A percentile compares a stretch with the other conserved stretches of the same genome.
Evolutionary conservation across 768 basidiomycete species (phyloP).

Genomic region (Lentinula guzmanii): DNA sequence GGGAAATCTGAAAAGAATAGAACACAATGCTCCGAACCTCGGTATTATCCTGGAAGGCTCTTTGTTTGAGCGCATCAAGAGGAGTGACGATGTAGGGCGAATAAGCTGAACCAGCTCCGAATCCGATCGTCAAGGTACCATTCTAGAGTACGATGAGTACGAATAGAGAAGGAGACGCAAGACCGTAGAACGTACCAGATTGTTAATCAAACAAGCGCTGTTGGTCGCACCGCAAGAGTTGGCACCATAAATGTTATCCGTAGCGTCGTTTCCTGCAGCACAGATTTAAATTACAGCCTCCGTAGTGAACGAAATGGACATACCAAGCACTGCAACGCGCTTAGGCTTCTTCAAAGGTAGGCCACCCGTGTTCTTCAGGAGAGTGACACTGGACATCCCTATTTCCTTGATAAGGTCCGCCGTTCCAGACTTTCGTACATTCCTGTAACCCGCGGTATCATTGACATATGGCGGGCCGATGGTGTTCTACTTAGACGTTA

Average conservation of each 20-base stretch:
- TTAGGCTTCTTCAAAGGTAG: conserved; percentile 1
- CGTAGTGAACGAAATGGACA: neutral
- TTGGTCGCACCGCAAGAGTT: conserved; percentile 25
- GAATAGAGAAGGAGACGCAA: neutral
- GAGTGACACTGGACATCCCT: conserved; percentile 35
- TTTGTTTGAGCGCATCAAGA: neutral
- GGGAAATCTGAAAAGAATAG: neutral
- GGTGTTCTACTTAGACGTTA: neutral
- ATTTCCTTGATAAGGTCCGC: conserved; percentile 32
- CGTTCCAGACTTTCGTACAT: neutral
- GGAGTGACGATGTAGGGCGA: conserved; percentile 3
- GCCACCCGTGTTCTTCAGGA: conserved; percentile 34
- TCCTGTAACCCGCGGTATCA: neutral
- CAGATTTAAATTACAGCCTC: neutral
- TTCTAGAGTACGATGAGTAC: conserved; percentile 11
- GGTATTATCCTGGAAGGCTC: neutral
- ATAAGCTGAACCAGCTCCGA: neutral
- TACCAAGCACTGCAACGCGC: conserved; percentile 1
- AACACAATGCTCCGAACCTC: neutral
- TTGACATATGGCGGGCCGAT: neutral
- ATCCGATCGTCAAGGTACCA: conserved; percentile 2
- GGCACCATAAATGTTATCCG: conserved; percentile 27
- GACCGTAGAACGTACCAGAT: neutral
- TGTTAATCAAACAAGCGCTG: neutral
- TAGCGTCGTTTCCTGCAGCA: conserved; percentile 22